Conservation (phyloP, 768 basidiomycete genomes). For the Mycena leptocephala region DNA sequence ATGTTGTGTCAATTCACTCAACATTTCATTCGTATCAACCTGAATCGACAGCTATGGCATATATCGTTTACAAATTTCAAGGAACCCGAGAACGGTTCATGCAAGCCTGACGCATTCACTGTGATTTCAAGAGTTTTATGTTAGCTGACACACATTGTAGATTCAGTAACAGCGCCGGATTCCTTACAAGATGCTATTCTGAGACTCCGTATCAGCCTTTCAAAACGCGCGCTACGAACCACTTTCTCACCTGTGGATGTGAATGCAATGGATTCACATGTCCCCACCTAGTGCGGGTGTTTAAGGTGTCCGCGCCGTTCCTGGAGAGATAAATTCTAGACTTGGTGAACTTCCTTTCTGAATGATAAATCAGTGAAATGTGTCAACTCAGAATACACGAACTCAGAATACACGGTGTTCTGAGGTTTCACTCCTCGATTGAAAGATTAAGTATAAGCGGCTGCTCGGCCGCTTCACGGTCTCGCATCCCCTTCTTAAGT, state of each 20-base stretch:
- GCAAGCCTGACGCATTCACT: neutral
- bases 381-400: neutral
- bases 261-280: slow-evolving; percentile 6
- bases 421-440: slow-evolving; percentile 8
- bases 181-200: neutral
- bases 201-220: slow-evolving; percentile 9
- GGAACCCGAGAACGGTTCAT: neutral
- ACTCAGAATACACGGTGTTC: slow-evolving; percentile 13
- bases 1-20: slow-evolving; percentile 16
- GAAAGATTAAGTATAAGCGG: no score
- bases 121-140: slow-evolving; percentile 12
- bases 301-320: neutral
- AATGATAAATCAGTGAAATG: slow-evolving; percentile 4
- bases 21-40: slow-evolving; percentile 12
- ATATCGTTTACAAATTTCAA: neutral
- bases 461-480: no score
- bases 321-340: slow-evolving; percentile 10
- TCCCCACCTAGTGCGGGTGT: slow-evolving; percentile 9
- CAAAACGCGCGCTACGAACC: slow-evolving; percentile 2
- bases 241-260: slow-evolving; percentile 6
- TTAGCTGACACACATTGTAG: slow-evolving; percentile 3
- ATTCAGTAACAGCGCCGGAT: neutral
- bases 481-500: no score
- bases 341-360: slow-evolving; percentile 5
- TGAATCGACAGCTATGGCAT: slow-evolving; percentile 8